Conservation (phyloP, 805 yeast species). For the Saccharomyces jurei region DNA sequence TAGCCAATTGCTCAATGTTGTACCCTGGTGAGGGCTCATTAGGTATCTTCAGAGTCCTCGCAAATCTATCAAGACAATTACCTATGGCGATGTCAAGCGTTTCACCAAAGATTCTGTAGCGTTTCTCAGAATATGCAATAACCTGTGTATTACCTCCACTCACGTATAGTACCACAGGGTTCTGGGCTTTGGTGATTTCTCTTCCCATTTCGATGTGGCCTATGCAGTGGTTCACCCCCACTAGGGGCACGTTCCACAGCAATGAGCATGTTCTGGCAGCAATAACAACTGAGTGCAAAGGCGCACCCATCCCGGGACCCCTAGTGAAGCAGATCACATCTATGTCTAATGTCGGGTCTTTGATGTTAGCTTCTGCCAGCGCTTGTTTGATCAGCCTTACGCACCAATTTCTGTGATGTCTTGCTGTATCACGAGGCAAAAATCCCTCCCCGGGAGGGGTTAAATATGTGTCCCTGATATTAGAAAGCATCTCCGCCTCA, state of each 20-base stretch:
- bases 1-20: conserved; percentile 91
- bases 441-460: conserved; percentile 99
- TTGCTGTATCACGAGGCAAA: conserved; percentile 90
- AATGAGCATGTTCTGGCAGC: conserved; percentile 83
- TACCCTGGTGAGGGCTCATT: conserved; percentile 97
- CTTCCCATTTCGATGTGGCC: conserved; percentile 99
- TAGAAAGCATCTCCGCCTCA: conserved; percentile 71
- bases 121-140: conserved; percentile 87
- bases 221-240: conserved; percentile 94
- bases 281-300: conserved; percentile 83
- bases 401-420: conserved; percentile 94
- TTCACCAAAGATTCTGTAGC: conserved; percentile 98
- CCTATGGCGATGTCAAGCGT: conserved; percentile 97
- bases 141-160: conserved; percentile 99
- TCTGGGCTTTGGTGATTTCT: conserved; percentile 94
- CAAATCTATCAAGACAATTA: conserved; percentile 92
- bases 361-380: conserved; percentile 49
- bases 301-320: conserved; percentile 99
- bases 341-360: conserved; percentile 39
- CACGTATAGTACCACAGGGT: conserved; percentile 93
- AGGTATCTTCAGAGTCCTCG: conserved; percentile 78
- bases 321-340: conserved; percentile 90
- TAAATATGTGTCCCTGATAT: conserved; percentile 87
- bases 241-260: conserved; percentile 74
- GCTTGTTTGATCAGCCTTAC: conserved; percentile 67